Base-by-base conservation (phyloP, 208 protist species). In the Leishmania major region DNA sequence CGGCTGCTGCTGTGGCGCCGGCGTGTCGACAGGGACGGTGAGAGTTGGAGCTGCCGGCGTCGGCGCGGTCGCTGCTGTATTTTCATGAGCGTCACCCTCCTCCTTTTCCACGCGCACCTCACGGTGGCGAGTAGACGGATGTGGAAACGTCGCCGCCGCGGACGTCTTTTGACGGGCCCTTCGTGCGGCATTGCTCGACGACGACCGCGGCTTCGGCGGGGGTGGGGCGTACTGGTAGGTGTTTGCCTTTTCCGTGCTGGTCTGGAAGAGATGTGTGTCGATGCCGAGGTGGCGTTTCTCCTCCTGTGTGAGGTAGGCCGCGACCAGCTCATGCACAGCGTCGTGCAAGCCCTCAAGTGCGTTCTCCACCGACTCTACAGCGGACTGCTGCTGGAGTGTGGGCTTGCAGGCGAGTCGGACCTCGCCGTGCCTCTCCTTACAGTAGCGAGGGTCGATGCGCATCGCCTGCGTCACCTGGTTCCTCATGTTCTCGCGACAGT, bases 251-350 rank as follows among this genome's bases (percentile, higher is more conserved):
- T 95, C 87, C 49, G 31, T 71, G 19, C 81, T 81, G n/a, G 94
- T 93, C 82, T 97, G 94, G 80, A 94, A 95, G 71, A 89, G 84
- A 69, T 96, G 91, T 0, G 92, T 93, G 80, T 95, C 81, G 74
- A 97, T 72, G 72, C 94, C 94, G 59, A 96, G 87, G 80, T 91
- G 89, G 43, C 91, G 89, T 84, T 96, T 97, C 73, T 97, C 94
- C 80, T 96, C 92, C 51, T 87, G 88, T 0, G 94, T 92, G 66
- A 95, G 77, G 76, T 91, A 95, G 17, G 80, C 57, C 2, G 94
- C 86, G 10, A 95, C 87, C 55, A 97, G 83, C 79, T 97, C 92
- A 19, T 86, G 75, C 35, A 78, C 79, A 5, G 92, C 89, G 64
- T 88, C 85, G 66, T 88, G 84, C 53, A 95, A 74, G 49, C 64